Conservation (phyloP, 495 filamentous ascomycete species). For the Astrothelium subdiscretum region DNA sequence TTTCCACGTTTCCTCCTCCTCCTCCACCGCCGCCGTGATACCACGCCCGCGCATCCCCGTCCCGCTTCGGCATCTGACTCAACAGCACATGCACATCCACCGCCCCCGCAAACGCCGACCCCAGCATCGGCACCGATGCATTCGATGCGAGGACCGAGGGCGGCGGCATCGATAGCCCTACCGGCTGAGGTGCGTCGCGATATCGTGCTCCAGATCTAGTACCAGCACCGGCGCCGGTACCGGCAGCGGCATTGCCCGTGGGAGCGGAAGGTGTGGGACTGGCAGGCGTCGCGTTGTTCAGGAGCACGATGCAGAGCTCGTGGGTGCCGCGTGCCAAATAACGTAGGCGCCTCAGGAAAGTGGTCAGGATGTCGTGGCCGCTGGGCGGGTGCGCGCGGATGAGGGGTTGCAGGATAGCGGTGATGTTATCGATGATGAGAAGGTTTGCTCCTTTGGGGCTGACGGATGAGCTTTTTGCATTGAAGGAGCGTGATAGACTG, state of each 20-base stretch:
- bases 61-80: not conserved
- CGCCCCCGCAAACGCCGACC: conserved; percentile 7
- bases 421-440: conserved; percentile 25
- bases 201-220: no score
- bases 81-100: conserved; percentile 20
- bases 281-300: conserved; percentile 15
- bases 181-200: no score
- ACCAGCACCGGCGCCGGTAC: not conserved
- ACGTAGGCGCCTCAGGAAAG: conserved; percentile 21
- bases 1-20: conserved; percentile 13
- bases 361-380: conserved; percentile 17
- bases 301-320: conserved; percentile 17
- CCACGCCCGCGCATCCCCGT: not conserved
- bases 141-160: conserved; percentile 19
- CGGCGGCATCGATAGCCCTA: not conserved
- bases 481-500: no score
- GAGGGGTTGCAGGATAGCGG: conserved; percentile 32
- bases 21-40: conserved; percentile 18
- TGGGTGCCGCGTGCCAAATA: conserved; percentile 17
- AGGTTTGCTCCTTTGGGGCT: conserved; percentile 8
- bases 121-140: conserved; percentile 12
- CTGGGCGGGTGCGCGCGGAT: conserved; percentile 10
- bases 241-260: not conserved
- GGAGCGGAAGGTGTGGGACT: not conserved
- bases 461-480: no score